Conservation (phyloP, 1,139 yeast species). For the Meyerozyma sp. region DNA sequence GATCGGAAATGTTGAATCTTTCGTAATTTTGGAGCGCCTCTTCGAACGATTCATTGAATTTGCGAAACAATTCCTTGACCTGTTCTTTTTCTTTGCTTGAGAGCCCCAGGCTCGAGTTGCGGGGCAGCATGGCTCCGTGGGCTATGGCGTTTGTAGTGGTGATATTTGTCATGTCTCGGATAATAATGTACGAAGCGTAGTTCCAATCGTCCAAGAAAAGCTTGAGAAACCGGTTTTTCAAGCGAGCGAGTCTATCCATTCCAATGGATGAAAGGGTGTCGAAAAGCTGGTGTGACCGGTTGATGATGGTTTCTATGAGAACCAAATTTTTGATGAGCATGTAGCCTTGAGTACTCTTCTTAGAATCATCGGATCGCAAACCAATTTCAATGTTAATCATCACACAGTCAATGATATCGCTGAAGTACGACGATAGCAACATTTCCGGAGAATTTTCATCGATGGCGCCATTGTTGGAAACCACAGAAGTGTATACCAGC, state of each 20-base stretch:
- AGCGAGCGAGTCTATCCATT: constrained; percentile 55
- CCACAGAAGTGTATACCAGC: constrained; percentile 43
- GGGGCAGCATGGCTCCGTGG: constrained; percentile 33
- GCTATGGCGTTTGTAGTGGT: constrained; percentile 26
- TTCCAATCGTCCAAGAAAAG: constrained; percentile 83
- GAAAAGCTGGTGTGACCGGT: constrained; percentile 50
- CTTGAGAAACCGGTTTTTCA: constrained; percentile 72
- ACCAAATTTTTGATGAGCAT: constrained; percentile 68
- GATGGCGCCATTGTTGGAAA: constrained; percentile 24
- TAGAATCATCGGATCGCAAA: constrained; percentile 38
- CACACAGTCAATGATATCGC: constrained; percentile 73
- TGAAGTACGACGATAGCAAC: constrained; percentile 57
- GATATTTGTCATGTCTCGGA: constrained; percentile 63
- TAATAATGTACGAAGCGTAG: constrained; percentile 64
- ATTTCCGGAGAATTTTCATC: constrained; percentile 40
- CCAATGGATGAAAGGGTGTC: constrained; percentile 62
- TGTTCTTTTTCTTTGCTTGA: constrained; percentile 73
- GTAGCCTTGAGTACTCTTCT: constrained; percentile 60
- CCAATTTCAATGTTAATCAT: constrained; percentile 54
- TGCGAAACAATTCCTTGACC: constrained; percentile 79
- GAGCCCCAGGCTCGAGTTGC: constrained; percentile 13
- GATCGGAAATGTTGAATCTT: constrained; percentile 61
- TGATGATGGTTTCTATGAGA: constrained; percentile 68
- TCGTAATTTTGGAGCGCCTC: constrained; percentile 62
- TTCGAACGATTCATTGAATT: constrained; percentile 80